phyloP scores from a whole-genome alignment of 345 rosid species.

The Hevea brasiliensis region DNA sequence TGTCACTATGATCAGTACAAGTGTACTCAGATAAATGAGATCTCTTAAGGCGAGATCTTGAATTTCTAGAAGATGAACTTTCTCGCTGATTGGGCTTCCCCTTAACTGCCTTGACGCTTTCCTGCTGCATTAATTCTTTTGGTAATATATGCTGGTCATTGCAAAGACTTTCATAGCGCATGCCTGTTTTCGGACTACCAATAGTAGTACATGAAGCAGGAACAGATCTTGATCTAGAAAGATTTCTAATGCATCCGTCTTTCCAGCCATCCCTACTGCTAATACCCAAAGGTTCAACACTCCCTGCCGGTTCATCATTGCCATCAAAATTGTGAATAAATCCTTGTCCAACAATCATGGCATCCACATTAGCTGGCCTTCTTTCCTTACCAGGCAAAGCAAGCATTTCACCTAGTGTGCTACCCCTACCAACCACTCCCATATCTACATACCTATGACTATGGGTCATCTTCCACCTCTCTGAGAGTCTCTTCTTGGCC shows the following conservation, averaged over 20 bases:
- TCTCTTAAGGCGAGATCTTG: slow-evolving; percentile 41
- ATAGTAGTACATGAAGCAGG: slow-evolving; percentile 50
- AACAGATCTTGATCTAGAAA: slow-evolving; percentile 72
- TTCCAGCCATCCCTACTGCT: slow-evolving; percentile 98
- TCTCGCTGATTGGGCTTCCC: slow-evolving; percentile 41
- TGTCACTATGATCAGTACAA: slow-evolving; percentile 30
- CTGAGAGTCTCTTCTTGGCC: slow-evolving; percentile 90
- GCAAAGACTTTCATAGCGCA: slow-evolving; percentile 37
- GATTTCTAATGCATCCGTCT: slow-evolving; percentile 45
- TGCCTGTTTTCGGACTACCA: slow-evolving; percentile 45
- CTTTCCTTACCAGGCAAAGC: slow-evolving; percentile 59
- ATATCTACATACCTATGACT: slow-evolving; percentile 58
- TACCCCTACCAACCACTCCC: slow-evolving; percentile 50
- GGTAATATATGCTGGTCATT: slow-evolving; percentile 48
- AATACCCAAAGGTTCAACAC: slow-evolving; percentile 75
- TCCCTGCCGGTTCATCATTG: slow-evolving; percentile 27
- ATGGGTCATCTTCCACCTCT: slow-evolving; percentile 90
- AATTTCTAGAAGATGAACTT: slow-evolving; percentile 41
- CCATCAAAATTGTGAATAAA: slow-evolving; percentile 28
- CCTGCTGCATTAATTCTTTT: slow-evolving; percentile 43
- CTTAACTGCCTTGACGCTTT: slow-evolving; percentile 47
- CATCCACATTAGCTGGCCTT: slow-evolving; percentile 43
- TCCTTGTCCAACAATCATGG: slow-evolving; percentile 34
- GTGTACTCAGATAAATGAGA: slow-evolving; percentile 31
- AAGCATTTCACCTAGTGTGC: slow-evolving; percentile 95